A percentile compares a stretch with the other conserved stretches of the same genome.
Conservation (phyloP, 1,284 basidiomycete species). For the Wolfiporia cocos region DNA sequence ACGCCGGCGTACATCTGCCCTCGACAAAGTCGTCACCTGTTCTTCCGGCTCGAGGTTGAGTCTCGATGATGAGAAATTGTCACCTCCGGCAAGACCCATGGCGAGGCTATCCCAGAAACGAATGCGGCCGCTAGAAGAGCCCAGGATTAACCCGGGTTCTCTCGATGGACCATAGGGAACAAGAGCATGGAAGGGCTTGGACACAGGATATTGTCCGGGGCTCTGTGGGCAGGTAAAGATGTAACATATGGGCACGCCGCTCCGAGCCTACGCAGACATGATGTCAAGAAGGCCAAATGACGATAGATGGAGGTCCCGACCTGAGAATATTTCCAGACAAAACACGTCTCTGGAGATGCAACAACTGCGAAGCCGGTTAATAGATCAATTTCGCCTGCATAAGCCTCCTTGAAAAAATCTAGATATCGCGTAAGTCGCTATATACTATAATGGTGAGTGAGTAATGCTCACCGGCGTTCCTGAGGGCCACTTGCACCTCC, state of each 20-base stretch:
- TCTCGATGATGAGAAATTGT: conserved; percentile 48
- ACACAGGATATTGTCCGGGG: conserved; percentile 28
- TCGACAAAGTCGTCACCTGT: conserved; percentile 55
- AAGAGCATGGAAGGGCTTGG: conserved; percentile 59
- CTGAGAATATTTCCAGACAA: conserved; percentile 77
- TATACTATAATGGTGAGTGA: neutral
- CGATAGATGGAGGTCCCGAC: conserved; percentile 25
- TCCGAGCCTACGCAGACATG: conserved; percentile 37
- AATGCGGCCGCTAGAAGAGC: conserved; percentile 56
- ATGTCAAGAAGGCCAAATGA: neutral
- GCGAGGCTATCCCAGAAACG: conserved; percentile 80
- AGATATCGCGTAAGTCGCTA: neutral
- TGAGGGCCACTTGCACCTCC: conserved; percentile 67
- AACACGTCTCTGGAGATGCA: conserved; percentile 66
- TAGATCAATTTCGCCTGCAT: conserved; percentile 65
- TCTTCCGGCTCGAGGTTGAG: conserved; percentile 54
- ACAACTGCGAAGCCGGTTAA: conserved; percentile 69
- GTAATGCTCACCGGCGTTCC: conserved; percentile 49
- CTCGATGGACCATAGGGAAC: conserved; percentile 63
- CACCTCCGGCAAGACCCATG: conserved; percentile 76
- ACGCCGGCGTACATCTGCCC: conserved; percentile 60
- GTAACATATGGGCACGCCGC: conserved; percentile 72
- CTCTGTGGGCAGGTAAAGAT: conserved; percentile 66
- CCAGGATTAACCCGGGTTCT: conserved; percentile 73
- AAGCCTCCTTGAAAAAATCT: conserved; percentile 68